A percentile compares a stretch with the other conserved stretches of the same genome.
Evolutionary conservation across 2,329 filamentous ascomycete species (phyloP).

Genomic region (Colletotrichum sublineola): DNA sequence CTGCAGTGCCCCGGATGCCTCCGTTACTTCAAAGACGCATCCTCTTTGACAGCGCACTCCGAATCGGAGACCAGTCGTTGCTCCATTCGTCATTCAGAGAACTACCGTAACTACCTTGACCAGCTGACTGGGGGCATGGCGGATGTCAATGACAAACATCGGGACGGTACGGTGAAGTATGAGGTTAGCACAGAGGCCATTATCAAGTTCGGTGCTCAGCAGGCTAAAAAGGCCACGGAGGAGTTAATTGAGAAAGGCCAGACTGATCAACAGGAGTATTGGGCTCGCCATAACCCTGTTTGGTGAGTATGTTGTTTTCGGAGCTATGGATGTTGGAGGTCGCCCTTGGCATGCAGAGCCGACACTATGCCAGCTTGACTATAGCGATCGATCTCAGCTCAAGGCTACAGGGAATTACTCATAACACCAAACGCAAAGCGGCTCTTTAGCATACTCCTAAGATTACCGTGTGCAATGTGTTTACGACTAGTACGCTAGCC

Average conservation of each 20-base stretch:
- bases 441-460: neutral
- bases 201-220: slow-evolving; percentile 27
- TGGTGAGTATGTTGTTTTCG: slow-evolving; percentile 14
- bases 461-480: neutral
- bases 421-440: neutral
- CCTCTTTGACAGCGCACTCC: slow-evolving; percentile 62
- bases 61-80: slow-evolving; percentile 60
- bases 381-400: neutral
- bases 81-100: slow-evolving; percentile 56
- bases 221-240: slow-evolving; percentile 19
- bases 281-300: slow-evolving; percentile 21
- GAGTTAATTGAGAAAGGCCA: slow-evolving; percentile 25
- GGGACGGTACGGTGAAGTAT: slow-evolving; percentile 54
- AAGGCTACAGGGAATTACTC: neutral
- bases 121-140: slow-evolving; percentile 56
- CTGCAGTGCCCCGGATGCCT: slow-evolving; percentile 61
- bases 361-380: neutral
- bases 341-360: neutral
- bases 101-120: slow-evolving; percentile 55
- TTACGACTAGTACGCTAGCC: neutral
- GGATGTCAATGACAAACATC: slow-evolving; percentile 51
- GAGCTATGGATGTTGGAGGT: neutral
- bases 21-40: slow-evolving; percentile 55
- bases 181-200: slow-evolving; percentile 44
- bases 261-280: slow-evolving; percentile 18